These are phyloP conservation scores for Fomitopsis palustris DNA, from an alignment of 1,284 basidiomycete genomes.

Conservation along the genomic window DNA sequence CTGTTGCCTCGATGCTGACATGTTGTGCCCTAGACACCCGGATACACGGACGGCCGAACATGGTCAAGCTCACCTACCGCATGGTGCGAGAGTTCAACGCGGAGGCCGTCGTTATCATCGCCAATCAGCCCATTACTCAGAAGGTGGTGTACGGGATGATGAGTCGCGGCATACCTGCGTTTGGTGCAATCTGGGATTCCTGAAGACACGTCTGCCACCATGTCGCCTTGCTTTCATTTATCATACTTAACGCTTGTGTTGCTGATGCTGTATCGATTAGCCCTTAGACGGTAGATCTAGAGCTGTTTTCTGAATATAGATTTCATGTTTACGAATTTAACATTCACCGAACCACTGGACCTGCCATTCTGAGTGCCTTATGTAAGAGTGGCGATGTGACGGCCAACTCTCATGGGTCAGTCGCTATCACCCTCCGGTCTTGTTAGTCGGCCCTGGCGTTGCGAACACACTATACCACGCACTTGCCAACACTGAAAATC, in stretches of 20 bases:
- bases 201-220: slow-evolving; percentile 10
- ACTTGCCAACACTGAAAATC: too few relatives aligned
- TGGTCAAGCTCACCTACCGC: slow-evolving; percentile 53
- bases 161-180: slow-evolving; percentile 55
- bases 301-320: neutral
- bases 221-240: neutral
- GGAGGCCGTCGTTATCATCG: slow-evolving; percentile 58
- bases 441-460: too few relatives aligned
- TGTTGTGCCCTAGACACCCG: slow-evolving; percentile 40
- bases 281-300: neutral
- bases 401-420: too few relatives aligned
- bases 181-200: slow-evolving; percentile 56
- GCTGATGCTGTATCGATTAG: neutral
- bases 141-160: slow-evolving; percentile 60
- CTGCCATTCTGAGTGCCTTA: neutral
- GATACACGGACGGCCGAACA: slow-evolving; percentile 54
- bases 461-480: too few relatives aligned
- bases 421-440: too few relatives aligned
- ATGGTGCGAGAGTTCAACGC: slow-evolving; percentile 57
- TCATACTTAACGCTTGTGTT: neutral
- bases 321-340: neutral
- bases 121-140: slow-evolving; percentile 52
- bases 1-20: neutral
- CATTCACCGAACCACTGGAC: neutral
- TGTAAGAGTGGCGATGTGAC: neutral